Evolutionary conservation across 75 land plant genomes (phyloP), one percentile per base, ranked within the genome.

Genomic region (Picea sitchensis): DNA sequence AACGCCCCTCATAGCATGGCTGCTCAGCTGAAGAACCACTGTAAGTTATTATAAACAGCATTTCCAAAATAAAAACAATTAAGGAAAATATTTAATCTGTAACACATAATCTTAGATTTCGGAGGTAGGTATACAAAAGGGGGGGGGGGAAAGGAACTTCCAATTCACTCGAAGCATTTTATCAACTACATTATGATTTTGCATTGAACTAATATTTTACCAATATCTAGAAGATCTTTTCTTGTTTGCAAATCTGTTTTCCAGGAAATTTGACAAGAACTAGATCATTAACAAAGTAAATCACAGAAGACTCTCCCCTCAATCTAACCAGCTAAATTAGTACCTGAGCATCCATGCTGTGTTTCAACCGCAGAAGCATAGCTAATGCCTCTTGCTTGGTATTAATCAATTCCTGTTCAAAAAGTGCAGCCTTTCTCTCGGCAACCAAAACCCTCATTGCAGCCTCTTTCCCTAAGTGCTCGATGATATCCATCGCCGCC

Each of bases 391-490:
- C 94, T 21, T 92, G 88, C 59, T 94, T 94, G 12, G 94, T 81
- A 30, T 78, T 77, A 20, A 69, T 58, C 18, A 92, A 85, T 59
- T 92, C 90, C 81, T 85, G 87, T 82, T 90, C 88, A 62, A 73
- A 85, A 32, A 81, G 30, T 7, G 72, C 14, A 31, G 92, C 87
- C 78, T 81, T 87, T 69, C 90, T 78, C 88, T 92, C 96, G 23
- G 92, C 81, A 67, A 80, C 81, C 83, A 88, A 65, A 58, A 94
- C 76, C 72, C 91, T 84, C 32, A 91, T 87, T 69, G 94, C 92
- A 61, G 96, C 90, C 79, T 94, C 96, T 75, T 88, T 90, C 71
- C 91, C 90, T 61, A 88, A 87, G 76, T 88, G 89, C 78, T 88
- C 75, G 4, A 90, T 88, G 51, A 90, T 88, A 14, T 94, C 94